Evolutionary conservation across 768 basidiomycete species (phyloP), one percentile per base, ranked within the genome.

Genomic region (Termitomyces sp.): DNA sequence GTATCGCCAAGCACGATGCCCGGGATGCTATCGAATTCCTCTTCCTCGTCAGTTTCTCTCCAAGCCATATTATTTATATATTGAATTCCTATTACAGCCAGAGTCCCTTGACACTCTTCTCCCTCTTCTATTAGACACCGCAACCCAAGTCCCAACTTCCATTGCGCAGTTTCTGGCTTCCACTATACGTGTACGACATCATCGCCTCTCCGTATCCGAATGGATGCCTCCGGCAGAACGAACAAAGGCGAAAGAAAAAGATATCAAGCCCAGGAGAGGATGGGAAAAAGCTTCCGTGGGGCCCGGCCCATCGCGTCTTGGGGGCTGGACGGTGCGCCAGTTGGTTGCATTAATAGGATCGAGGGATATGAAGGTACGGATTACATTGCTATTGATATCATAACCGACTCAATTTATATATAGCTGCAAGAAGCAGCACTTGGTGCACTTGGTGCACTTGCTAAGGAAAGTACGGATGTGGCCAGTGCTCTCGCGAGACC

Each of bases 41-140:
- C 3, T 87, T 91, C 63, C 77, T 85, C 68, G 88, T 86, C 55
- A 51, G 75, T 63, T 11, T 18, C 16, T 30, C 24, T 50, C 33
- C 27, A 36, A 16, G 11, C 18, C 9, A 8, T 13, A 37, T 37
- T 15, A 30, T 16, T n/a, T 3, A 30, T 5, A 11, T 18, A 33
- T 53, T 44, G 8, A 50, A 48, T 58, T 57, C 49, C 51, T 58
- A 34, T 34, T 45, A 15, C 61, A 89, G 84, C 69, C 74, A 27
- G 83, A 87, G 33, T 81, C 80, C 9, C 69, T 92, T 2, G 89
- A 93, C 52, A 73, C 84, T 0, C 87, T 81, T 63, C 78, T 92
- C 0, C 90, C 90, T 16, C 42, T 55, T 4, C 22, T 55, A 6
- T 6, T 4, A 1, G 31, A 42, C 44, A 9, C 62, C 5, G 72